Base-by-base conservation (phyloP, 345 rosid genomes). In the Carallia brachiata region DNA sequence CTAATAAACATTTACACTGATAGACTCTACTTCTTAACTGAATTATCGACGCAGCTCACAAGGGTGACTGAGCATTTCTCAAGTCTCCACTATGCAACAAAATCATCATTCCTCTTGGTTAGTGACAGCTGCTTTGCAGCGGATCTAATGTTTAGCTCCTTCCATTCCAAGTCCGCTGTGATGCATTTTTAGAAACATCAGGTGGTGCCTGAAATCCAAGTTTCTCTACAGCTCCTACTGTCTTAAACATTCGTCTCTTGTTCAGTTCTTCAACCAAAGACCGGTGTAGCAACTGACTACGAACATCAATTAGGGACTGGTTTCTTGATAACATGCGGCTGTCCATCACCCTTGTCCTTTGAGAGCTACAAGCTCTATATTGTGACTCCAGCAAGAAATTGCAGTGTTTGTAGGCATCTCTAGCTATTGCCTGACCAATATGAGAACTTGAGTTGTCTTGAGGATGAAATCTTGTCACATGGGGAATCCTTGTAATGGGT, bases 201-300 rank as follows among this genome's bases (percentile, higher is more conserved):
- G 73, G 61, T 62, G 93, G 96, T 57, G 79, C 70, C 77, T 81
- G 90, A 70, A 85, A 91, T 48, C 97, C 97, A 55, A 91, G 84
- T 57, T 79, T 65, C 71, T 91, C 91, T 8, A 91, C 89, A 31
- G 78, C 92, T 70, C 97, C 97, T 48, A 79, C 95, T 5, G 97
- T 91, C 70, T 83, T 91, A 78, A 78, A 75, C 78, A 86, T 40
- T 54, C 95, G 65, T 80, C 84, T 76, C 72, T 78, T 91, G 66
- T 77, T 75, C 66, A 86, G 83, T 76, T 89, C 92, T 83, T 91
- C 91, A 54, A 79, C 78, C 59, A 84, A 69, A 2, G 91, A 88
- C 55, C 80, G 80, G 69, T 87, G 91, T 1, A 83, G 79, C 59
- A 79, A 69, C 65, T 83, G 89, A 80, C 89, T 89, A 23, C 86